These are phyloP conservation scores for Alloteropsis angusta DNA, from an alignment of 202 grass and related monocot species.

Conservation along the genomic window DNA sequence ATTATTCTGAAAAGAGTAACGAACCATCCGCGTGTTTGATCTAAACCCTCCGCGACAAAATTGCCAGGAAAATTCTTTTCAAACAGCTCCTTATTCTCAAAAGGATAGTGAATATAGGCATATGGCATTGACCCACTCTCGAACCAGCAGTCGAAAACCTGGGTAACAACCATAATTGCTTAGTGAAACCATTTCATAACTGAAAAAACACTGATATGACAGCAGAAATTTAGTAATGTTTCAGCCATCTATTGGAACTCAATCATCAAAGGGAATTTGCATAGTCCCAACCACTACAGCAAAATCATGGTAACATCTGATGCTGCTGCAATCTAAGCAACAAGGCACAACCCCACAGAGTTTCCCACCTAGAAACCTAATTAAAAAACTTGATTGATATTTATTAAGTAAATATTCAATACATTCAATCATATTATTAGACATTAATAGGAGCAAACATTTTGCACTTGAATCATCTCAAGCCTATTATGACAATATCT, in stretches of 20 bases:
- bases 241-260: neutral
- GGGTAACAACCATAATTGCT: conserved; percentile 16
- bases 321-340: conserved; percentile 3
- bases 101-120: conserved; percentile 98
- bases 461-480: neutral
- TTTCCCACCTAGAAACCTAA: neutral
- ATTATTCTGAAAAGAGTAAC: conserved; percentile 30
- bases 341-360: neutral
- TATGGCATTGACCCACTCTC: conserved; percentile 99
- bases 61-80: conserved; percentile 98
- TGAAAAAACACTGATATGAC: neutral
- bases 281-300: neutral
- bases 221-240: conserved; percentile 11
- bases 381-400: conserved; percentile 5
- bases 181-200: conserved; percentile 17
- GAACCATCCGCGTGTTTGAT: conserved; percentile 96
- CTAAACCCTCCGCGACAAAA: conserved; percentile 96
- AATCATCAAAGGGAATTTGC: neutral
- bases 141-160: conserved; percentile 99
- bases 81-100: conserved; percentile 92
- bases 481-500: neutral
- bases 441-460: neutral
- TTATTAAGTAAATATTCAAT: neutral
- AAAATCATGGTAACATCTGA: conserved; percentile 10
- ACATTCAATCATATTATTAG: neutral